These are phyloP conservation scores for Trifolium subterraneum DNA, from an alignment of 306 rosid species.

Conservation along the genomic window DNA sequence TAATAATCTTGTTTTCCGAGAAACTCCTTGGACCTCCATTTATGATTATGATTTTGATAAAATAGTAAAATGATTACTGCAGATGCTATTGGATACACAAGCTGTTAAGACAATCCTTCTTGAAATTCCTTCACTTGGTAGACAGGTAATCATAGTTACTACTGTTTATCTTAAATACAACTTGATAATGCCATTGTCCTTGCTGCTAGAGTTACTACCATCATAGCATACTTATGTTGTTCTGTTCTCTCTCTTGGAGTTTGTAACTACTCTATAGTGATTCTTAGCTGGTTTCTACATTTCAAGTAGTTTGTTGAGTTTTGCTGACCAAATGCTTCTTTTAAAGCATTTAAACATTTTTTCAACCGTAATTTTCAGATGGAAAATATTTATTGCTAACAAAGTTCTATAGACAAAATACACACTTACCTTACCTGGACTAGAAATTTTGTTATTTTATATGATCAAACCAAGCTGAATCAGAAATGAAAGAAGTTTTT, in stretches of 20 bases:
- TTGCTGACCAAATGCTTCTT: constrained; percentile 22
- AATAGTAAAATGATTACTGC: constrained; percentile 49
- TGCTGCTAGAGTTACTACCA: constrained; percentile 13
- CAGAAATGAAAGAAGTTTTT: constrained; percentile 15
- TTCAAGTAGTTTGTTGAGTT: constrained; percentile 1
- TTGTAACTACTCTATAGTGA: constrained; percentile 1
- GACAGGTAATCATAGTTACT: constrained; percentile 65
- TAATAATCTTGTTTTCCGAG: constrained; percentile 18
- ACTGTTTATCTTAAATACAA: constrained; percentile 20
- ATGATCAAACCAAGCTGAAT: constrained; percentile 30
- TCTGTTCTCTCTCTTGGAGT: neutral
- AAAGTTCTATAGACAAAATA: constrained; percentile 11
- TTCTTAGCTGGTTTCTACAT: neutral
- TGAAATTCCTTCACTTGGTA: constrained; percentile 97
- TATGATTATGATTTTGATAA: constrained; percentile 24
- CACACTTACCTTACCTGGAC: constrained; percentile 13
- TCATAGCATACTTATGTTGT: constrained; percentile 2
- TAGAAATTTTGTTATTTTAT: constrained; percentile 32
- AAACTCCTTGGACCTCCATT: constrained; percentile 32
- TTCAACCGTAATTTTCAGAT: constrained; percentile 18
- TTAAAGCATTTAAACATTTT: too few species aligned
- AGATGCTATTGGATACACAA: constrained; percentile 99
- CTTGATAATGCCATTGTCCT: constrained; percentile 6
- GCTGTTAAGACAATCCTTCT: constrained; percentile 97
- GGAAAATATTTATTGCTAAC: constrained; percentile 9